phyloP scores from a whole-genome alignment of 768 basidiomycete species.

The Coprinellus micaceus region DNA sequence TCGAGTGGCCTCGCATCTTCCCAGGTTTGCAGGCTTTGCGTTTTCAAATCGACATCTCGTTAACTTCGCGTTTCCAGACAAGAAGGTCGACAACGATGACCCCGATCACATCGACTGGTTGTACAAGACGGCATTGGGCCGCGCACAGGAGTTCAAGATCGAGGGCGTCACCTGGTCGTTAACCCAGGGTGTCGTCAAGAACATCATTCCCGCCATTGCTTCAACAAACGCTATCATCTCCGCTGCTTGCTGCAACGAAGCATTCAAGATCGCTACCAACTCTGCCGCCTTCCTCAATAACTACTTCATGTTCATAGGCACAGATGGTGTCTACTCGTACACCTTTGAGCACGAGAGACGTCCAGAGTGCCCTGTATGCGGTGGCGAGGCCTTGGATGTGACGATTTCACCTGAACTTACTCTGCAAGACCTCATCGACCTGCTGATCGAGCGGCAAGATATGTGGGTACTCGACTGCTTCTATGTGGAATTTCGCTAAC shows the following conservation, averaged over 20 bases:
- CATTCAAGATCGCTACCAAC: conserved; percentile 96
- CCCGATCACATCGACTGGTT: conserved; percentile 96
- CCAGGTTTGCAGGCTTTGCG: conserved; percentile 52
- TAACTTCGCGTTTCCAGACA: conserved; percentile 47
- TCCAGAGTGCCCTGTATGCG: conserved; percentile 94
- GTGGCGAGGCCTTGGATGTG: conserved; percentile 81
- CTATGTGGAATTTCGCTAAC: background rate
- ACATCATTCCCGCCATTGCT: conserved; percentile 98
- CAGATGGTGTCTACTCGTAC: conserved; percentile 93
- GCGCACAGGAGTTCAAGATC: conserved; percentile 93
- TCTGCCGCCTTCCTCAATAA: conserved; percentile 94
- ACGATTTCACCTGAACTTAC: conserved; percentile 68
- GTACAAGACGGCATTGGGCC: conserved; percentile 70
- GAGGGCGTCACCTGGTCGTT: conserved; percentile 97
- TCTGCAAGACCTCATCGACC: conserved; percentile 84
- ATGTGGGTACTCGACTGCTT: conserved; percentile 54
- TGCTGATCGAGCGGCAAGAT: conserved; percentile 82
- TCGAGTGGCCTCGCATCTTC: conserved; percentile 95
- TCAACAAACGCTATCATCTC: conserved; percentile 94
- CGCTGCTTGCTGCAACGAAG: conserved; percentile 98
- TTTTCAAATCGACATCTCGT: background rate
- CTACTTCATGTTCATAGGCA: conserved; percentile 98
- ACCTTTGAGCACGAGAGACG: conserved; percentile 95
- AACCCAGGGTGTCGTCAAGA: conserved; percentile 98
- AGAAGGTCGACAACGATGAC: conserved; percentile 96